Base-by-base conservation (phyloP, 2,329 filamentous ascomycete species). In the Cercospora zeae-maydis region DNA sequence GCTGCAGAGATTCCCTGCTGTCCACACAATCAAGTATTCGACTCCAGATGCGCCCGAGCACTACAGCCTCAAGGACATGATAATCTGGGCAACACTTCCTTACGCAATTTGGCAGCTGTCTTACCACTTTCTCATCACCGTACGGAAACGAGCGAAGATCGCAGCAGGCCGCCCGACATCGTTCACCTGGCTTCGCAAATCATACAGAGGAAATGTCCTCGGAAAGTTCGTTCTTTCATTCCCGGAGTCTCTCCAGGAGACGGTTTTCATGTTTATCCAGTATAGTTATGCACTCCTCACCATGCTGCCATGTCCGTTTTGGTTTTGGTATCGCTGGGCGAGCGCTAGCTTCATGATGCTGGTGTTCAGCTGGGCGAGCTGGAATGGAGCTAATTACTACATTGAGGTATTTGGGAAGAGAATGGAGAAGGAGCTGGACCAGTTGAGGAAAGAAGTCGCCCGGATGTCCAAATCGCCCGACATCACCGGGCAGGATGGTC, bases 351-450 rank as follows among this genome's bases (percentile, higher is more conserved):
- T 97, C 78, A 81, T 99, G 51, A 81, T 88, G 59, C 79, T 85
- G 2, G 87, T 99, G n/a, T 98, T 99, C 73, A 83, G 86, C 47
- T 97, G 93, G 92, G 96, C 91, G 70, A 89, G 97, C 61, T 96
- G 97, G 80, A 99, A 99, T 71, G 95, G 95, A 33, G 92, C 95
- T 16, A 98, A 93, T 0, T 99, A 90, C 77, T 99, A 99, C 78
- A 98, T 99, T 73, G 95, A 99, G 71, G 91, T 98, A 1, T 99
- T 98, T 75, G 95, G 96, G 59, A 96, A 91, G 72, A 87, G 93
- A 2, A 98, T 99, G 82, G 92, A 99, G 80, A 96, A 93, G 74
- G 95, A 99, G 76, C 82, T 99, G 11, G 93, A 99, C 75, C 84
- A 88, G 58, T 84, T 99, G 79, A 93, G 90, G 78, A 86, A 86